phyloP scores from a whole-genome alignment of 345 rosid species.

The Acer saccharum region DNA sequence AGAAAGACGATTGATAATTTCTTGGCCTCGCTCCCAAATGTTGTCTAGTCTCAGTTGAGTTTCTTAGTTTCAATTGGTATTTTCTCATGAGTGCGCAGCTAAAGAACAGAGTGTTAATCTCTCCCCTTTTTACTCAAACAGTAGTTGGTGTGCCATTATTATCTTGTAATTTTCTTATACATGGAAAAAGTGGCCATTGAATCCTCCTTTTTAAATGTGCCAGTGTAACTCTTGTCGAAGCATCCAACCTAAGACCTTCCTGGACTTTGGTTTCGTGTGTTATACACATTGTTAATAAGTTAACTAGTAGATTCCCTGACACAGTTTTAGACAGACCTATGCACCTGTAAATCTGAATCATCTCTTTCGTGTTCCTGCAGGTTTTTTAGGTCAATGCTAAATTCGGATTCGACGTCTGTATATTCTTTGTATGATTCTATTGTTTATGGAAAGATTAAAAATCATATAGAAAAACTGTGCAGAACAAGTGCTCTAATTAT shows the following conservation, averaged over 20 bases:
- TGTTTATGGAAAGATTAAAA: slow-evolving; percentile 24
- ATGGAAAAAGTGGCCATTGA: slow-evolving; percentile 25
- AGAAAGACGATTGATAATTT: slow-evolving; percentile 86
- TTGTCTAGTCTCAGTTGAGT: slow-evolving; percentile 41
- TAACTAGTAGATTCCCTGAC: slow-evolving; percentile 24
- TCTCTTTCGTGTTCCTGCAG: slow-evolving; percentile 95
- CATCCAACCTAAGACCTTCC: slow-evolving; percentile 20
- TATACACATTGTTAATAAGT: slow-evolving; percentile 15
- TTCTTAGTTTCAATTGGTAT: slow-evolving; percentile 35
- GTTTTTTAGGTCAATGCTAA: slow-evolving; percentile 92
- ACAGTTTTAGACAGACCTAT: slow-evolving; percentile 28
- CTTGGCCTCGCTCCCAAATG: slow-evolving; percentile 60
- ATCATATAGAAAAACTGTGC: slow-evolving; percentile 21
- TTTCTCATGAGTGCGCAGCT: slow-evolving; percentile 31
- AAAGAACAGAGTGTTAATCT: slow-evolving; percentile 23
- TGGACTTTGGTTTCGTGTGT: slow-evolving; percentile 6
- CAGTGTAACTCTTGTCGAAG: slow-evolving; percentile 21
- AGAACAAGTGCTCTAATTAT: slow-evolving; percentile 19
- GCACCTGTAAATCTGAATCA: slow-evolving; percentile 71
- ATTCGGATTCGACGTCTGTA: slow-evolving; percentile 71
- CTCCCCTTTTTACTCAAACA: slow-evolving; percentile 13
- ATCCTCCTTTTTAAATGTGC: slow-evolving; percentile 17
- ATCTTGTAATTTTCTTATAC: slow-evolving; percentile 31
- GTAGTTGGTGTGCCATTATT: slow-evolving; percentile 21
- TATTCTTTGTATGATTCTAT: slow-evolving; percentile 55